These are phyloP conservation scores for Rheum nobile DNA, from an alignment of 148 eudicot species.

Conservation along the genomic window DNA sequence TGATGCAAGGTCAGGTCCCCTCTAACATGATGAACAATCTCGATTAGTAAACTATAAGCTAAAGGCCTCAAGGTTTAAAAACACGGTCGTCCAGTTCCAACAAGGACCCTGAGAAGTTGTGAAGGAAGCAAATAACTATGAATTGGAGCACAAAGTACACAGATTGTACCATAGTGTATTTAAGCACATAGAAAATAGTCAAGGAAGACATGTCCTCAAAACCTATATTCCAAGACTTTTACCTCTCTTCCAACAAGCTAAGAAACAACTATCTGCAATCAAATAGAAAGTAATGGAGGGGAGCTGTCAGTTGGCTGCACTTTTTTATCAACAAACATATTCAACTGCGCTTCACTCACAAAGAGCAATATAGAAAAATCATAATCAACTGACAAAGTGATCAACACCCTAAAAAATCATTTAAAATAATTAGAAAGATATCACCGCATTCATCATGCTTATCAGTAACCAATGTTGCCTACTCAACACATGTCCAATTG, in stretches of 20 bases:
- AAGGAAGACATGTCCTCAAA: neutral
- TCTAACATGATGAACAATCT: conserved; percentile 96
- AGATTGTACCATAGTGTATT: neutral
- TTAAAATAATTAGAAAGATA: too few species aligned
- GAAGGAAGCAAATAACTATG: neutral
- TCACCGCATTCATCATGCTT: too few species aligned
- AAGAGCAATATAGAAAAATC: too few species aligned
- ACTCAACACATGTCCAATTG: too few species aligned
- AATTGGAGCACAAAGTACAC: neutral
- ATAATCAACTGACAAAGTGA: too few species aligned
- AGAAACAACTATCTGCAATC: conserved; percentile 81
- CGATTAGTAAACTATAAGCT: conserved; percentile 89
- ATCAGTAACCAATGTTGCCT: too few species aligned
- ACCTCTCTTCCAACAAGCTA: conserved; percentile 94
- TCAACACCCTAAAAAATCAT: too few species aligned
- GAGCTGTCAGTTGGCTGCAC: too few species aligned
- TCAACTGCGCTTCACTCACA: too few species aligned
- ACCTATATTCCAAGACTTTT: neutral
- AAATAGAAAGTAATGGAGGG: too few species aligned
- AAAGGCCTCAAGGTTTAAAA: conserved; percentile 84
- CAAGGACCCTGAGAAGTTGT: conserved; percentile 58
- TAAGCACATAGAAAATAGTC: neutral
- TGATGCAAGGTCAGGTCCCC: conserved; percentile 74
- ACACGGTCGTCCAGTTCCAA: conserved; percentile 96
- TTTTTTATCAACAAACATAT: too few species aligned